phyloP scores from a whole-genome alignment of 495 filamentous ascomycete genomes.

The Tuber calosporum region DNA sequence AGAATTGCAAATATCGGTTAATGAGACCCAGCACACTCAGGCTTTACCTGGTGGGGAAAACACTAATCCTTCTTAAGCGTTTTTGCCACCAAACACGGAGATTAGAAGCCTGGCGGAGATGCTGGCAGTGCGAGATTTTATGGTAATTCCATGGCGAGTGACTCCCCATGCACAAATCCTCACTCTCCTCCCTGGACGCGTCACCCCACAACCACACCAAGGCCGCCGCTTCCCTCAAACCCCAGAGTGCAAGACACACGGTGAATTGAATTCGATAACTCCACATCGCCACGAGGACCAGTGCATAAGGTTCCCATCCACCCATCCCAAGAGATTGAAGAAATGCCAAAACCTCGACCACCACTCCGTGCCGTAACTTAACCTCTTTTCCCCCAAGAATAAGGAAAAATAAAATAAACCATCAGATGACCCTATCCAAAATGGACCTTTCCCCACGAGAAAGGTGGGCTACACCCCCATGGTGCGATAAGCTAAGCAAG shows the following conservation, averaged over 20 bases:
- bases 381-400: background rate
- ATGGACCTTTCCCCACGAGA: background rate
- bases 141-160: background rate
- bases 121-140: too few species aligned
- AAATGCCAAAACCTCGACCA: background rate
- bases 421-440: background rate
- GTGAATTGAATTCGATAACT: too few species aligned
- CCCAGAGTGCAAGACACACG: background rate
- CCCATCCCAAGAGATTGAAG: background rate
- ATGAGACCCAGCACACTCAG: too few species aligned
- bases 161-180: background rate
- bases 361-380: background rate
- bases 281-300: background rate
- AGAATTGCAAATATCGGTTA: too few species aligned
- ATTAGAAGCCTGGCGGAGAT: too few species aligned
- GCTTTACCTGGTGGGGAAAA: too few species aligned
- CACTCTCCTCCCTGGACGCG: background rate
- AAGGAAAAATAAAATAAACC: background rate
- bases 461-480: background rate
- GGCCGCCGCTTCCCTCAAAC: background rate
- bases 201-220: background rate
- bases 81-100: too few species aligned
- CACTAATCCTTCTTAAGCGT: too few species aligned
- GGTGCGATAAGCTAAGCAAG: background rate
- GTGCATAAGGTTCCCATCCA: background rate